These are phyloP conservation scores for Andrographis paniculata DNA, from an alignment of 305 asterid genomes.

Conservation along the genomic window DNA sequence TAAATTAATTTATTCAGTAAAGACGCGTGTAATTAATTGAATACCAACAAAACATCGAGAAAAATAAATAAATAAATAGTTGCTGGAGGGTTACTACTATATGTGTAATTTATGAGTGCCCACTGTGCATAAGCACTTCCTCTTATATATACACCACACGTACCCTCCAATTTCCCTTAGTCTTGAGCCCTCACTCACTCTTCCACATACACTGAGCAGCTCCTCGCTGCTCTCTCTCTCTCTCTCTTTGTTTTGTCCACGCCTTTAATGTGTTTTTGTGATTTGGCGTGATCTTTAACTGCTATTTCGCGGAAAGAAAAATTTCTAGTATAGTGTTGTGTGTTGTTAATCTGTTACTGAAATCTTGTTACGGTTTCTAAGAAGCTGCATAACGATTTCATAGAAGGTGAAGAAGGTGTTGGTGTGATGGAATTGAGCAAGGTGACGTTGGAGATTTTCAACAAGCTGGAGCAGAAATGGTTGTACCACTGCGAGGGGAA, in stretches of 20 bases:
- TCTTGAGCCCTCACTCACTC: too few relatives aligned
- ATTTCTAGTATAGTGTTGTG: too few relatives aligned
- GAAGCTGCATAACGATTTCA: too few relatives aligned
- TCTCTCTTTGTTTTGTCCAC: neutral
- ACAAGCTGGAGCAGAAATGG: slow-evolving; percentile 87
- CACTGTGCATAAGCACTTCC: slow-evolving; percentile 15
- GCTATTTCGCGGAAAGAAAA: too few relatives aligned
- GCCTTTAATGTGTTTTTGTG: slow-evolving; percentile 36
- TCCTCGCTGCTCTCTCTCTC: slow-evolving; percentile 17
- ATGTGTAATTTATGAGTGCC: neutral
- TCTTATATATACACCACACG: slow-evolving; percentile 25
- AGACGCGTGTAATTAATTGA: slow-evolving; percentile 20
- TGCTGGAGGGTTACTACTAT: too few relatives aligned
- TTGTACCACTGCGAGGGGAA: slow-evolving; percentile 60
- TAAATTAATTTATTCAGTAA: neutral
- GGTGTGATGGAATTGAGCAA: slow-evolving; percentile 57
- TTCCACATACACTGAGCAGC: too few relatives aligned
- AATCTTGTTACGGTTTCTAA: too few relatives aligned
- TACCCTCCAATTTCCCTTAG: slow-evolving; percentile 16
- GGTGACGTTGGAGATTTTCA: slow-evolving; percentile 70
- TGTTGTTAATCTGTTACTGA: too few relatives aligned
- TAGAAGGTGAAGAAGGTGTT: neutral
- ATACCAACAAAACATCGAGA: slow-evolving; percentile 16
- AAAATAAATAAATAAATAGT: too few relatives aligned
- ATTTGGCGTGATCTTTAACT: slow-evolving; percentile 36